Percentiles rank a stretch among this genome's conserved stretches.
phyloP scores from a whole-genome alignment of 148 eudicot species.

The Tetragonia tetragonoides region DNA sequence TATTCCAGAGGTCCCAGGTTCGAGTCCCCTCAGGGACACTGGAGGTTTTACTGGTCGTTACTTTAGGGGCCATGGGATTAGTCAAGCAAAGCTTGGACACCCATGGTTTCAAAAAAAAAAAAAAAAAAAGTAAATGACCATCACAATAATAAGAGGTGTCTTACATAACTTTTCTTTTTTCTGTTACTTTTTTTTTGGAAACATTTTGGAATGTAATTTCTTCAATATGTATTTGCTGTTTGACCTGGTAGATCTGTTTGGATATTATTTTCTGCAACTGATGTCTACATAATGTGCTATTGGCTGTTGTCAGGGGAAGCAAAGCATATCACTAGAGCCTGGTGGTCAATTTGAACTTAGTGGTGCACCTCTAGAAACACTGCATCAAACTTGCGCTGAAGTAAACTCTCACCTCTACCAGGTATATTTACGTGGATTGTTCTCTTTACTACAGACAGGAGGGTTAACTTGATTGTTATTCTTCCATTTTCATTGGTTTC shows the following conservation, averaged over 20 bases:
- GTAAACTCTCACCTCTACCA: slow-evolving; percentile 98
- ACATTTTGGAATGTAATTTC: neutral
- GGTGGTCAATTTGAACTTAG: slow-evolving; percentile 99
- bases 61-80: too few relatives aligned
- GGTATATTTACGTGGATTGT: slow-evolving; percentile 36
- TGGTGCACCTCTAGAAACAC: slow-evolving; percentile 97
- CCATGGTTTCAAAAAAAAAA: too few relatives aligned
- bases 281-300: slow-evolving; percentile 2
- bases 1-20: too few relatives aligned
- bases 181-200: neutral
- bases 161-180: neutral
- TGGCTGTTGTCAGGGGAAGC: slow-evolving; percentile 61
- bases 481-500: too few relatives aligned
- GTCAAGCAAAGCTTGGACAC: too few relatives aligned
- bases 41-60: too few relatives aligned
- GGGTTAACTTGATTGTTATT: neutral
- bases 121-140: too few relatives aligned
- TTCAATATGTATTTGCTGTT: neutral
- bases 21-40: too few relatives aligned
- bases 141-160: too few relatives aligned
- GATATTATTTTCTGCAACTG: slow-evolving; percentile 13
- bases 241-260: slow-evolving; percentile 7
- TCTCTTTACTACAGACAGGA: neutral
- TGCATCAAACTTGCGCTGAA: slow-evolving; percentile 99
- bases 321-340: slow-evolving; percentile 94